Conservation (phyloP, 768 basidiomycete genomes). For the Leucosporidium scottii region DNA sequence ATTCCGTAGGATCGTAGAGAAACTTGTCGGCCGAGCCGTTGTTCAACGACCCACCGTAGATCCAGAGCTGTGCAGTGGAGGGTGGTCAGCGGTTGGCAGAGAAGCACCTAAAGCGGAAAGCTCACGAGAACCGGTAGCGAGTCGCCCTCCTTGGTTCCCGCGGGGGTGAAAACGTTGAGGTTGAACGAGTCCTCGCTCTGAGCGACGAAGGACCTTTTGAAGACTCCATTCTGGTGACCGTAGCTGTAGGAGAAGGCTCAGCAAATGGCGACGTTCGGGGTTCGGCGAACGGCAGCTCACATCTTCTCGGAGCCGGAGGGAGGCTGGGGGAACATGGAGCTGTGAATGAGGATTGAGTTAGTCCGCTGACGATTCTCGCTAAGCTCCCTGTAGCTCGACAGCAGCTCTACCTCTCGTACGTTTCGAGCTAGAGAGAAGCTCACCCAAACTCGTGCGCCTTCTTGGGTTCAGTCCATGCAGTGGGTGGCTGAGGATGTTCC, state of each 20-base stretch:
- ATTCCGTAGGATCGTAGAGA: slow-evolving; percentile 27
- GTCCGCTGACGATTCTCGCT: too few relatives aligned
- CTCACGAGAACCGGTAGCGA: slow-evolving; percentile 46
- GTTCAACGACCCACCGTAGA: slow-evolving; percentile 39
- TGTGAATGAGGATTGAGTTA: neutral
- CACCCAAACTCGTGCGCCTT: slow-evolving; percentile 26
- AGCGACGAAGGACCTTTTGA: neutral
- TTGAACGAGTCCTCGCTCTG: slow-evolving; percentile 49
- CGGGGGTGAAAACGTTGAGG: slow-evolving; percentile 49
- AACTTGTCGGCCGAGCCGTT: slow-evolving; percentile 16
- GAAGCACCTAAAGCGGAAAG: slow-evolving; percentile 8
- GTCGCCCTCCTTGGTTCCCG: slow-evolving; percentile 35
- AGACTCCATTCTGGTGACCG: neutral
- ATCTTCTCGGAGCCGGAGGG: slow-evolving; percentile 8
- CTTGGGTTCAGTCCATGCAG: neutral
- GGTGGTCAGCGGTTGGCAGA: too few relatives aligned
- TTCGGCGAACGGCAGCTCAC: neutral
- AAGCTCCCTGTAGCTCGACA: too few relatives aligned
- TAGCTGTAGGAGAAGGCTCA: neutral
- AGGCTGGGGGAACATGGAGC: slow-evolving; percentile 23
- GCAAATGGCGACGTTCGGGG: neutral
- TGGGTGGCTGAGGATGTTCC: slow-evolving; percentile 1
- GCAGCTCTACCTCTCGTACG: too few relatives aligned
- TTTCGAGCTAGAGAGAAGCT: neutral
- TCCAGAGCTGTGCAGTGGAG: slow-evolving; percentile 38